A percentile compares a stretch with the other conserved stretches of the same genome.
Evolutionary conservation across 2,329 filamentous ascomycete species (phyloP).

Genomic region (Aspergillus transmontanensis): DNA sequence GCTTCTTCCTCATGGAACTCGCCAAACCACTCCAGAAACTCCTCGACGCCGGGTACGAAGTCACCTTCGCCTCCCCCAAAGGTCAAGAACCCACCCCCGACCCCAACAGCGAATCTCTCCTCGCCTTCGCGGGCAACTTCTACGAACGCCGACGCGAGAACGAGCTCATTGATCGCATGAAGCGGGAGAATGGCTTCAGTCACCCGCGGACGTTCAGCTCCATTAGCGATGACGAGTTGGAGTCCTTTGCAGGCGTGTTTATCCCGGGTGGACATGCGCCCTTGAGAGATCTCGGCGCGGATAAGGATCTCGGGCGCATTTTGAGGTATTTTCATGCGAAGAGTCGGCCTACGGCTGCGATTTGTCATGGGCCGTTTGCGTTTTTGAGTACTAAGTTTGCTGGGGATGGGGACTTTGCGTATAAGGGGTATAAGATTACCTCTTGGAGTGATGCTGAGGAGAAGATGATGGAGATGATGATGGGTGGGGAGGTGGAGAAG

Average conservation of each 20-base stretch:
- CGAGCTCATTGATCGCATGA: constrained; percentile 48
- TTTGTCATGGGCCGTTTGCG: constrained; percentile 53
- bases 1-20: constrained; percentile 45
- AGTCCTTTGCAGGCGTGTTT: constrained; percentile 45
- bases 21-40: constrained; percentile 41
- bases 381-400: constrained; percentile 45
- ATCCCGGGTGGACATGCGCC: constrained; percentile 52
- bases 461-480: constrained; percentile 48
- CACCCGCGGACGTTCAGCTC: constrained; percentile 40
- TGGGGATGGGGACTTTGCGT: constrained; percentile 42
- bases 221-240: constrained; percentile 45
- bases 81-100: constrained; percentile 47
- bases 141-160: constrained; percentile 46
- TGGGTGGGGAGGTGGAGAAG: constrained; percentile 48
- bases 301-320: constrained; percentile 47
- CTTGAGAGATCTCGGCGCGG: constrained; percentile 44
- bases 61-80: constrained; percentile 50
- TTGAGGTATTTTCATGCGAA: constrained; percentile 44
- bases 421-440: constrained; percentile 51
- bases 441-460: constrained; percentile 51
- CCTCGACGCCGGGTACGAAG: constrained; percentile 43
- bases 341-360: constrained; percentile 48
- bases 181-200: constrained; percentile 47
- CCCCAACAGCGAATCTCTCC: constrained; percentile 44
- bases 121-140: constrained; percentile 51